These are phyloP conservation scores for Nigrospora sphaerica DNA, from an alignment of 2,329 filamentous ascomycete species.

Conservation along the genomic window DNA sequence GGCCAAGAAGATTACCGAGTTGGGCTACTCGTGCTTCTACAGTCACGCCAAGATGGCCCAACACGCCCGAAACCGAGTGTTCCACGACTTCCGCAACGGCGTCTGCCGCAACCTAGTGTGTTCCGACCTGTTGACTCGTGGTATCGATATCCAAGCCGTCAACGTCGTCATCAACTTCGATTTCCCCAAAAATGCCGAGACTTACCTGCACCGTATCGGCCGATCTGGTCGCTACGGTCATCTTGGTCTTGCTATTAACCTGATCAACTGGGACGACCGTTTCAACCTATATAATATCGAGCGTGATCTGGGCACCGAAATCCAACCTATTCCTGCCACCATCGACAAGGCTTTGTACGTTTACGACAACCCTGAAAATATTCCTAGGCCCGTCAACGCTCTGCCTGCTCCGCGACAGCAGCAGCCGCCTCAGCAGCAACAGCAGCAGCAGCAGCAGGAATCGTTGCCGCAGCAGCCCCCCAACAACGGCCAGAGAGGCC, in stretches of 20 bases:
- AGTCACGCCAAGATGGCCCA: conserved; percentile 98
- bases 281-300: conserved; percentile 99
- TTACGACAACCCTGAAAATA: conserved; percentile 92
- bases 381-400: conserved; percentile 70
- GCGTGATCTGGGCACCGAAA: conserved; percentile 93
- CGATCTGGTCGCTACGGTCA: conserved; percentile 96
- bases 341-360: conserved; percentile 99
- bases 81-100: conserved; percentile 98
- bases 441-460: conserved; percentile 9
- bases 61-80: conserved; percentile 93
- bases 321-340: conserved; percentile 85
- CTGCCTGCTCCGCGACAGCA: conserved; percentile 13
- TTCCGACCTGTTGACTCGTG: conserved; percentile 92
- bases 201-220: conserved; percentile 96
- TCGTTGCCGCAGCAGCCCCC: conserved; percentile 16
- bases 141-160: conserved; percentile 98
- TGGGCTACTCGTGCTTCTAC: conserved; percentile 99
- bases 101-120: conserved; percentile 97
- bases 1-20: conserved; percentile 98
- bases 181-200: conserved; percentile 98
- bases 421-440: conserved; percentile 10
- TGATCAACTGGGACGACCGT: conserved; percentile 99
- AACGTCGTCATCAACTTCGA: conserved; percentile 99
- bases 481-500: conserved; percentile 14
- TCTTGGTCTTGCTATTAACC: conserved; percentile 92